phyloP scores from a whole-genome alignment of 352 stramenopile species.

The Blastocystis hominis region DNA sequence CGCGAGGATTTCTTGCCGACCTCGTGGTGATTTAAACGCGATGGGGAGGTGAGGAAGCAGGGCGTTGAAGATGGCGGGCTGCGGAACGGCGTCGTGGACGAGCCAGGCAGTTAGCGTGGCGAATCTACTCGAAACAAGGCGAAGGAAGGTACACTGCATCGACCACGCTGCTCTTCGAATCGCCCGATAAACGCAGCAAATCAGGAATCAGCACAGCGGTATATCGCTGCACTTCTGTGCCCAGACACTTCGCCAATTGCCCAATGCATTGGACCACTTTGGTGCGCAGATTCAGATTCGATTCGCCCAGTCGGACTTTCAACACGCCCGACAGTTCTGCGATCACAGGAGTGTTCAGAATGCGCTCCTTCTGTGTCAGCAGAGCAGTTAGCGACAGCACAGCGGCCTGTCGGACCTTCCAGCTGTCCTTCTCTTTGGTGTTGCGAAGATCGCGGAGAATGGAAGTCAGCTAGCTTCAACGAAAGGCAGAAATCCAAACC shows the following conservation, averaged over 20 bases:
- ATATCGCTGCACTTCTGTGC: not conserved
- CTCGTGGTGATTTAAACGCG: not conserved
- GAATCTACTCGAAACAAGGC: not conserved
- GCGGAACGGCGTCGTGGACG: not conserved
- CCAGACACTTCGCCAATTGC: not conserved
- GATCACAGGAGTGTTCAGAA: not conserved
- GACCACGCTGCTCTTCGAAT: slow-evolving; percentile 20
- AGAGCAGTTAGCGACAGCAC: slow-evolving; percentile 1
- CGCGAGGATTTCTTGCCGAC: not conserved
- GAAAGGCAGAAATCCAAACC: not conserved
- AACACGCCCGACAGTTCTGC: not conserved
- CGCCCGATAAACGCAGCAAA: not conserved
- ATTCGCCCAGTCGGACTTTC: not conserved
- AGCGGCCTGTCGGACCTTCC: slow-evolving; percentile 24
- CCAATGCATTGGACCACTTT: slow-evolving; percentile 40
- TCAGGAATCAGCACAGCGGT: not conserved
- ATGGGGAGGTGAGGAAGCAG: not conserved
- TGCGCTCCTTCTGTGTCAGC: slow-evolving; percentile 1
- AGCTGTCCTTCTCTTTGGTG: slow-evolving; percentile 27
- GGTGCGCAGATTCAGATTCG: slow-evolving; percentile 35
- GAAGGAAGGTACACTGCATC: not conserved
- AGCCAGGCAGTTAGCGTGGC: not conserved
- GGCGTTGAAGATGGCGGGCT: not conserved
- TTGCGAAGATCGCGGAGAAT: not conserved
- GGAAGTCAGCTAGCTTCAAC: not conserved